phyloP scores from a whole-genome alignment of 768 basidiomycete genomes.

The Dioszegia crocea region DNA sequence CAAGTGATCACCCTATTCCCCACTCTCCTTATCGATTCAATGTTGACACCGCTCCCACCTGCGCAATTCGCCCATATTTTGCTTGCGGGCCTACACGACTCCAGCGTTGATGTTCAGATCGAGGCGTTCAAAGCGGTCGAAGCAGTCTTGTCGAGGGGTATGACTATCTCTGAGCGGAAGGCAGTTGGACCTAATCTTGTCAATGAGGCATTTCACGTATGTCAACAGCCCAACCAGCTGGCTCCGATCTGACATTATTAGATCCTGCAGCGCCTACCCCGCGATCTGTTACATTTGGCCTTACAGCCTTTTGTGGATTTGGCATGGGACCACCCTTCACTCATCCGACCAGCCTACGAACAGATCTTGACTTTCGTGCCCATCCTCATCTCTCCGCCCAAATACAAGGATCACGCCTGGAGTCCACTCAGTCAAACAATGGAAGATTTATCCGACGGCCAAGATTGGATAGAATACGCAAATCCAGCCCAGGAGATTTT shows the following conservation, averaged over 20 bases:
- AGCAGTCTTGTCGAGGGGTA: constrained; percentile 29
- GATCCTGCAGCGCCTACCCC: constrained; percentile 24
- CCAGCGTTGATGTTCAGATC: constrained; percentile 36
- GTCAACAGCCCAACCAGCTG: background rate
- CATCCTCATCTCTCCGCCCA: constrained; percentile 21
- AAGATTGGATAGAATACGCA: constrained; percentile 66
- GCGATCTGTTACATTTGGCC: constrained; percentile 20
- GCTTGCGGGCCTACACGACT: constrained; percentile 37
- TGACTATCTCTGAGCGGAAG: constrained; percentile 30
- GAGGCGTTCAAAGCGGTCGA: constrained; percentile 39
- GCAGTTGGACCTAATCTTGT: constrained; percentile 27
- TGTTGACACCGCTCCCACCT: constrained; percentile 25
- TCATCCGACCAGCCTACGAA: constrained; percentile 20
- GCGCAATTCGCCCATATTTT: constrained; percentile 35
- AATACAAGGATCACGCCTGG: constrained; percentile 14
- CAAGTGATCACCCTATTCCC: constrained; percentile 35
- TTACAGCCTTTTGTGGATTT: constrained; percentile 37
- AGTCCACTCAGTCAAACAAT: background rate
- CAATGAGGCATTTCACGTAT: constrained; percentile 27
- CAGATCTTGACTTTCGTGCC: constrained; percentile 25
- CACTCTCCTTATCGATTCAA: constrained; percentile 33
- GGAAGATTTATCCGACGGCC: constrained; percentile 47
- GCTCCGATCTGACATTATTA: background rate
- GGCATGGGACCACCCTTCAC: constrained; percentile 26
- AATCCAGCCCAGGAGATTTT: constrained; percentile 76